These are phyloP conservation scores for Pinus tabuliformis DNA, from an alignment of 75 land plant species.

Conservation along the genomic window DNA sequence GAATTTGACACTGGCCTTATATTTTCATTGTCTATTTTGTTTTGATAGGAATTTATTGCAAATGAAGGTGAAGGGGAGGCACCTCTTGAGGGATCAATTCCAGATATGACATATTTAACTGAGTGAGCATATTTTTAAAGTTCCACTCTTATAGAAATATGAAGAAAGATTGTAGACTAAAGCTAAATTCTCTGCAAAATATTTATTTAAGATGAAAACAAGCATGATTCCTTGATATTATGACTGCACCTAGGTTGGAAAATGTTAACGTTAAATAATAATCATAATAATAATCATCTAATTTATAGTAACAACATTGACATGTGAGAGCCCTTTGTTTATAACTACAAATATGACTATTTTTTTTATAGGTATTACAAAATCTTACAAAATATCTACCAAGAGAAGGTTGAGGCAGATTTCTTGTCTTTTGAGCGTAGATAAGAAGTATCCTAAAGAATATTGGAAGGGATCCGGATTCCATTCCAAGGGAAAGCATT, in stretches of 20 bases:
- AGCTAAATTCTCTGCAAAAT: neutral
- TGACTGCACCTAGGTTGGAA: neutral
- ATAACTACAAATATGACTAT: neutral
- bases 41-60: conserved; percentile 69
- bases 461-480: conserved; percentile 75
- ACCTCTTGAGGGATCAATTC: conserved; percentile 95
- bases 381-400: conserved; percentile 84
- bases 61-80: conserved; percentile 95
- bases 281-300: too few relatives aligned
- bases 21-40: neutral
- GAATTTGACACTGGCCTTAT: neutral
- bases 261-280: neutral
- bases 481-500: conserved; percentile 65
- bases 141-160: neutral
- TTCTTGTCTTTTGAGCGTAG: conserved; percentile 52
- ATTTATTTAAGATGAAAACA: neutral
- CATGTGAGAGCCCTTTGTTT: neutral
- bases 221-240: neutral
- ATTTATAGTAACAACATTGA: neutral
- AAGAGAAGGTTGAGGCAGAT: conserved; percentile 90
- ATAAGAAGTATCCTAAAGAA: conserved; percentile 61
- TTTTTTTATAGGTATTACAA: conserved; percentile 62
- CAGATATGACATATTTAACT: conserved; percentile 97
- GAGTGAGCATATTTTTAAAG: conserved; percentile 52
- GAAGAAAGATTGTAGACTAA: neutral